These are phyloP conservation scores for Camillea tinctor DNA, from an alignment of 2,329 filamentous ascomycete genomes.

Conservation along the genomic window DNA sequence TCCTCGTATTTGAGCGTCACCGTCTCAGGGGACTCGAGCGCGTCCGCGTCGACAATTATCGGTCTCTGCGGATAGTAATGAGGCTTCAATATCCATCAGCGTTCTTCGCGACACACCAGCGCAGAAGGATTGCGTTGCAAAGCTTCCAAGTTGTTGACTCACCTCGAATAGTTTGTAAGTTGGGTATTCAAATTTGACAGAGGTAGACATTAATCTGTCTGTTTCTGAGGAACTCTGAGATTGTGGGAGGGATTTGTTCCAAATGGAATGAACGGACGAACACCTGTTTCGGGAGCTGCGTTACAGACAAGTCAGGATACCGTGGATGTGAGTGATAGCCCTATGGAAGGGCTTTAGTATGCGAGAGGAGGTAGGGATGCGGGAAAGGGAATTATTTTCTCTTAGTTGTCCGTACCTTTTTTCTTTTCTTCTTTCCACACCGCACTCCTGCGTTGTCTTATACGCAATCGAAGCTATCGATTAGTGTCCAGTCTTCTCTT, in stretches of 20 bases:
- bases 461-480: constrained; percentile 23
- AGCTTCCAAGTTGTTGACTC: constrained; percentile 37
- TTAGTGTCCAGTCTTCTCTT: constrained; percentile 23
- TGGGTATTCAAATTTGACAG: constrained; percentile 54
- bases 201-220: constrained; percentile 54
- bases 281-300: constrained; percentile 37
- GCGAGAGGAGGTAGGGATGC: background rate
- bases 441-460: constrained; percentile 26
- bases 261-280: constrained; percentile 30
- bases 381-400: constrained; percentile 11
- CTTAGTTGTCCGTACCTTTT: constrained; percentile 15
- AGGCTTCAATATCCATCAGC: constrained; percentile 40
- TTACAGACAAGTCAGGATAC: constrained; percentile 25
- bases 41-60: constrained; percentile 56
- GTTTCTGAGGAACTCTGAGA: constrained; percentile 16
- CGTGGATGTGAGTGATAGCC: constrained; percentile 12
- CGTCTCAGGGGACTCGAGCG: constrained; percentile 57
- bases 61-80: constrained; percentile 53
- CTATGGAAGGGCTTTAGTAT: constrained; percentile 5
- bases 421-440: no score
- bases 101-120: constrained; percentile 5
- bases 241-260: constrained; percentile 33
- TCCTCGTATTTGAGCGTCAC: constrained; percentile 57
- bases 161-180: constrained; percentile 61
- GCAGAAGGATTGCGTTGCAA: background rate